A percentile compares a stretch with the other conserved stretches of the same genome.
Evolutionary conservation across 2,329 filamentous ascomycete species (phyloP).

Genomic region (Rhynchosporium graminicola): DNA sequence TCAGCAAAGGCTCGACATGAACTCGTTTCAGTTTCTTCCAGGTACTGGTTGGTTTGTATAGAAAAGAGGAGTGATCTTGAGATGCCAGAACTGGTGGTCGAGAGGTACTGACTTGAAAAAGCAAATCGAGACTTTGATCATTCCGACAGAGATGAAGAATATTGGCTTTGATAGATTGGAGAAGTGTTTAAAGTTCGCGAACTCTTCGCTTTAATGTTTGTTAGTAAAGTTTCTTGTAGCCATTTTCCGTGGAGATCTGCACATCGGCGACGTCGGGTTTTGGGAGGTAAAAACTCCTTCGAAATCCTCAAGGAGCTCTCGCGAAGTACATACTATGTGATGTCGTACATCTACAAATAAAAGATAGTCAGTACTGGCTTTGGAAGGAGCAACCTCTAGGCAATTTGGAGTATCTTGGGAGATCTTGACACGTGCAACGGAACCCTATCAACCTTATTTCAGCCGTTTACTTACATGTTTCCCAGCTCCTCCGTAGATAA

Average conservation of each 20-base stretch:
- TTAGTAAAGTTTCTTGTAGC: neutral
- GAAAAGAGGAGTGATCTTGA: neutral
- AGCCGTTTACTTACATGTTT: conserved; percentile 25
- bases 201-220: conserved; percentile 30
- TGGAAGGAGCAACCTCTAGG: neutral
- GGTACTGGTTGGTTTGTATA: neutral
- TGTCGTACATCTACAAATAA: conserved; percentile 34
- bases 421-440: neutral
- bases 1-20: neutral
- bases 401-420: no score
- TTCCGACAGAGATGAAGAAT: conserved; percentile 78
- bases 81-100: neutral
- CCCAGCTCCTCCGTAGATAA: conserved; percentile 35
- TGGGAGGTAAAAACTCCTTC: neutral
- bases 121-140: conserved; percentile 44
- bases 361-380: neutral
- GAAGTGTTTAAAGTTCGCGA: conserved; percentile 62
- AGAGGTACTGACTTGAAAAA: conserved; percentile 37
- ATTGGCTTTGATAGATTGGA: conserved; percentile 94
- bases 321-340: conserved; percentile 1
- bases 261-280: neutral
- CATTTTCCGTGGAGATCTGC: neutral
- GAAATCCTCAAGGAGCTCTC: neutral
- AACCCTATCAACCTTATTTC: neutral
- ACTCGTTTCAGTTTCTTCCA: neutral